These are phyloP conservation scores for Apiospora saccharicola DNA, from an alignment of 2,329 filamentous ascomycete species.

Conservation along the genomic window DNA sequence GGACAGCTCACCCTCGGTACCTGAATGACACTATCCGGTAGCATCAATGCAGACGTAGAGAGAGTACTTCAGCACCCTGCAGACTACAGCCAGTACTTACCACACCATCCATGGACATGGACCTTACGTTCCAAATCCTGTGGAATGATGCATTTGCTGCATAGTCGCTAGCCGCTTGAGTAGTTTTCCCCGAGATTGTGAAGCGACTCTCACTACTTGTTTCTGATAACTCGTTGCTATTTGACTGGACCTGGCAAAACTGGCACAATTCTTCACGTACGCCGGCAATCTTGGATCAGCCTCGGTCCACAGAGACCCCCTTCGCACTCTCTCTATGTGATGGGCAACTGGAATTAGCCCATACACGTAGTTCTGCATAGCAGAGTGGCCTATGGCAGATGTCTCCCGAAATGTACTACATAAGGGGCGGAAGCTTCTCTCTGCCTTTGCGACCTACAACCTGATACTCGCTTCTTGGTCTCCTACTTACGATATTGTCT, in stretches of 20 bases:
- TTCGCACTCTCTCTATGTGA: constrained; percentile 20
- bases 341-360: constrained; percentile 29
- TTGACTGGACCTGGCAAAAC: constrained; percentile 45
- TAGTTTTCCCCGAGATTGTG: constrained; percentile 47
- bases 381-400: neutral
- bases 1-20: constrained; percentile 5
- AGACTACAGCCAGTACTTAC: constrained; percentile 25
- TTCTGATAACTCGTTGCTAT: constrained; percentile 47
- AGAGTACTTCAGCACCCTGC: constrained; percentile 32
- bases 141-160: constrained; percentile 33
- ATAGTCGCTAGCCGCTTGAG: constrained; percentile 45
- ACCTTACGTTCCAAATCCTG: constrained; percentile 35
- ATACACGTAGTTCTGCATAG: neutral
- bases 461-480: constrained; percentile 24
- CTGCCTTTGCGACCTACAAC: constrained; percentile 25
- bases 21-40: constrained; percentile 14
- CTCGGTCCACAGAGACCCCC: constrained; percentile 31
- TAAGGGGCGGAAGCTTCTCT: constrained; percentile 33
- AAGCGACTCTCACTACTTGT: constrained; percentile 34
- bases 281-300: constrained; percentile 29
- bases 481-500: constrained; percentile 24
- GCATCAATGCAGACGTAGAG: constrained; percentile 32
- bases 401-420: constrained; percentile 25
- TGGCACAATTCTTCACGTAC: constrained; percentile 30
- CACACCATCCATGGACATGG: constrained; percentile 36